Conservation (phyloP, 371 early-diverging fungal species). For the Sporodiniella umbellata region DNA sequence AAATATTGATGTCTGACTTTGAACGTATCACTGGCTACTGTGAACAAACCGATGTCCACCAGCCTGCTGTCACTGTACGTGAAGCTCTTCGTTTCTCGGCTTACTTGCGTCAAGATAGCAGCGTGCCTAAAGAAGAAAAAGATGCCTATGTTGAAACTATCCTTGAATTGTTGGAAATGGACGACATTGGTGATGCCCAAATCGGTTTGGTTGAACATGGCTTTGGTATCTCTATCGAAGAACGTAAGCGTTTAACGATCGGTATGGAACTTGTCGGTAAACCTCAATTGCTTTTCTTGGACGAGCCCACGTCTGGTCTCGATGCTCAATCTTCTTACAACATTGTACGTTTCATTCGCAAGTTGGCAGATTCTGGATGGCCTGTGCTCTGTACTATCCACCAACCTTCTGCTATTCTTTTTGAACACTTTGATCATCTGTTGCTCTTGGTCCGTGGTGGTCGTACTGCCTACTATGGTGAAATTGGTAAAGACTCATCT, state of each 20-base stretch:
- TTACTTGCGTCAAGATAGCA: conserved; percentile 60
- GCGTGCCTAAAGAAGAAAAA: conserved; percentile 60
- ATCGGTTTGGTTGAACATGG: conserved; percentile 60
- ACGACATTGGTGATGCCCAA: conserved; percentile 56
- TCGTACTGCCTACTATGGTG: conserved; percentile 77
- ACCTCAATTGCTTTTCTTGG: conserved; percentile 78
- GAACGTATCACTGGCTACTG: conserved; percentile 76
- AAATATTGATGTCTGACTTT: conserved; percentile 50
- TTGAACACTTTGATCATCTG: conserved; percentile 80
- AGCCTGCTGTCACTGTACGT: conserved; percentile 59
- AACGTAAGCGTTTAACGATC: conserved; percentile 68
- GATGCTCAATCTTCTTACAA: conserved; percentile 70
- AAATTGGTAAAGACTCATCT: conserved; percentile 55
- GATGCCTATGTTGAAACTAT: conserved; percentile 68
- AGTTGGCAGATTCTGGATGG: conserved; percentile 66
- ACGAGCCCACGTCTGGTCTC: conserved; percentile 86
- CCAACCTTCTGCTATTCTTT: conserved; percentile 80
- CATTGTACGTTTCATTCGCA: conserved; percentile 71
- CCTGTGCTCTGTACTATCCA: conserved; percentile 81
- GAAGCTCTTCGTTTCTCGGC: conserved; percentile 78
- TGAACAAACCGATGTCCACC: conserved; percentile 82
- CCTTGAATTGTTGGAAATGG: conserved; percentile 63
- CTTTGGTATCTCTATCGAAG: conserved; percentile 62
- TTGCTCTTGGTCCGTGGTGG: conserved; percentile 80
- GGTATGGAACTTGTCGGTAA: conserved; percentile 73